Percentiles rank a stretch among this genome's conserved stretches.
These are phyloP conservation scores for Teunomyces aglyptinius DNA, from an alignment of 805 yeast species.

Conservation along the genomic window DNA sequence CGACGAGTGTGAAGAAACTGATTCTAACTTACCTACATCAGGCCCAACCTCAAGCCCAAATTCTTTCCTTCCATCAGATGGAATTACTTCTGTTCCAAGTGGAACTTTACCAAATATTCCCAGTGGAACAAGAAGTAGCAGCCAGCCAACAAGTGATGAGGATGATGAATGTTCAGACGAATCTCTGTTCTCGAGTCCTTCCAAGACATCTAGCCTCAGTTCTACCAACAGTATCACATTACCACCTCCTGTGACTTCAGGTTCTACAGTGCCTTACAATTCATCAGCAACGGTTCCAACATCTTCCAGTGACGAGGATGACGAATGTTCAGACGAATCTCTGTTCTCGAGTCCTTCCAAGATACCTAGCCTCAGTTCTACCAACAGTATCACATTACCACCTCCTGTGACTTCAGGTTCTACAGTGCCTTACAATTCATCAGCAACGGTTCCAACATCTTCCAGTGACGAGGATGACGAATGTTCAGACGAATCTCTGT, in stretches of 20 bases:
- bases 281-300: conserved; percentile 2
- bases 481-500: conserved; percentile 5
- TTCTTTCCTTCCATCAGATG: neutral
- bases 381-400: neutral
- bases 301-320: conserved; percentile 6
- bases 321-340: conserved; percentile 6
- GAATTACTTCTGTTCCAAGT: neutral
- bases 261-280: neutral
- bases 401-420: neutral
- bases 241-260: neutral
- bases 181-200: neutral
- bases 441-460: conserved; percentile 2
- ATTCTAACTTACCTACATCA: conserved; percentile 4
- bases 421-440: neutral
- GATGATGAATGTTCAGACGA: conserved; percentile 7
- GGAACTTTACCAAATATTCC: neutral
- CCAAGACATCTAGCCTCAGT: neutral
- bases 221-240: neutral
- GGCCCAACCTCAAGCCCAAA: conserved; percentile 9
- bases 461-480: conserved; percentile 7
- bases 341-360: neutral
- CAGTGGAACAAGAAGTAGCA: conserved; percentile 5
- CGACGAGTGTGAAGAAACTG: conserved; percentile 15
- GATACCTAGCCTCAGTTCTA: neutral
- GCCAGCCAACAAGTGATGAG: conserved; percentile 5